Base-by-base conservation (phyloP, 106 monocot genomes). In the Allium sativum region DNA sequence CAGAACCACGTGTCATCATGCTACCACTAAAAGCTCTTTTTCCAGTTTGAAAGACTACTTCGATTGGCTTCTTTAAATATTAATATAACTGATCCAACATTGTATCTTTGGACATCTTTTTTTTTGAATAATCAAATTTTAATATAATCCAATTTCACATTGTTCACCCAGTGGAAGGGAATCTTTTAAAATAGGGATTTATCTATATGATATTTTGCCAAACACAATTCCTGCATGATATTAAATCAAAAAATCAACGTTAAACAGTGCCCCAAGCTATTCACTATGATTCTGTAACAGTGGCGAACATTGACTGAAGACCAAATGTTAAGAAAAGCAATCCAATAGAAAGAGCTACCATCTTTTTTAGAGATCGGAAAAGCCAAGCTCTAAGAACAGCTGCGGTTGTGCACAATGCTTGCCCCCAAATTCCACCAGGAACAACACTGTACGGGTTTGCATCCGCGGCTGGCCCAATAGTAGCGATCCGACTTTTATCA, bases 401-500 rank as follows among this genome's bases (percentile, higher is more conserved):
- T 31, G 91, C 96, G 44, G 82, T 76, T 19, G 91, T 98, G 73
- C 96, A 98, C 53, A 98, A 60, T 67, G 84, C 79, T 70, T 98
- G 96, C 10, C 70, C 96, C 45, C 95, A 20, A 46, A 96, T 84
- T 62, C 96, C 96, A 7, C 91, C 96, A 77, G 91, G 79, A 46
- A 96, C 82, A 21, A 96, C 96, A 22, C 96, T 90, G 21, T 91
- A 74, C 42, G 96, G 96, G 59, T 91, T 71, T 59, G 73, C 73
- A 70, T 88, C 90, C 9, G 90, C 65, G 45, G 96, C 96, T 65
- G 91, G 69, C 16, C 90, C 96, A 71, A 96, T 84, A 13, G 96
- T 96, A 59, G 96, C 96, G 68, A 96, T 87, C 96, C 91, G 96
- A 67, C 96, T 96, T 65, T 91, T 96, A 58, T 96, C 96, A 53